Base-by-base conservation (phyloP, 2,329 filamentous ascomycete species). In the Aspergillus luchuensis region DNA sequence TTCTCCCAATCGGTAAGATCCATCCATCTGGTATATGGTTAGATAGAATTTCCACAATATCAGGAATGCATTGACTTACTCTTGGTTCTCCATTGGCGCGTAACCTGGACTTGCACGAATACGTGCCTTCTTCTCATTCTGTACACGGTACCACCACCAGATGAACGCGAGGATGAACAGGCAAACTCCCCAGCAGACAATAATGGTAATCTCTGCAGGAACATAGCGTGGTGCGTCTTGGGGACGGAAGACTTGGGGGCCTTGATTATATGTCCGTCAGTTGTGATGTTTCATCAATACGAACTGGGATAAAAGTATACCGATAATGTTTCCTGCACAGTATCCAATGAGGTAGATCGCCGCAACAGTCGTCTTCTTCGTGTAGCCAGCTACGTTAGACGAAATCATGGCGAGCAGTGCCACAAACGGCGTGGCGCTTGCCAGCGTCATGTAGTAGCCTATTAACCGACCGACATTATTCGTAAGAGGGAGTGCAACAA, bases 1-100 rank as follows among this genome's bases (percentile, higher is more conserved):
- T 89, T 90, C 78, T 90, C 87, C 58, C 80, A 76, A 69, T 90
- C 88, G 4, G 87, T 90, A 63, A 90, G 72, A 70, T 90, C 87
- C 59, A 86, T 77, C 75, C 85, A 82, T 58, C 76, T 79, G 36
- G 8, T 6, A n/a, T 15, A 36, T 33, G 25, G 45, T 61, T 21
- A 56, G 41, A 28, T 53, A 64, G 45, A 21, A 23, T 51, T 43
- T 8, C 4, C n/a, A 23, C 15, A 28, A n/a, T 36, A 21, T 3
- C 8, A 5, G 8, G 13, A 33, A 45, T n/a, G 39, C 52, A 28
- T 25, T 11, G 47, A 79, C 72, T 70, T 71, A 89, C 79, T 89
- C 88, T 72, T 89, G 87, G 63, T 89, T 89, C 71, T 87, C 85
- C 57, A 89, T 63, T 72, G 82, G 87, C 23, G 79, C 78, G 70